These are phyloP conservation scores for Apiosordaria backusii DNA, from an alignment of 495 filamentous ascomycete genomes.

Conservation along the genomic window DNA sequence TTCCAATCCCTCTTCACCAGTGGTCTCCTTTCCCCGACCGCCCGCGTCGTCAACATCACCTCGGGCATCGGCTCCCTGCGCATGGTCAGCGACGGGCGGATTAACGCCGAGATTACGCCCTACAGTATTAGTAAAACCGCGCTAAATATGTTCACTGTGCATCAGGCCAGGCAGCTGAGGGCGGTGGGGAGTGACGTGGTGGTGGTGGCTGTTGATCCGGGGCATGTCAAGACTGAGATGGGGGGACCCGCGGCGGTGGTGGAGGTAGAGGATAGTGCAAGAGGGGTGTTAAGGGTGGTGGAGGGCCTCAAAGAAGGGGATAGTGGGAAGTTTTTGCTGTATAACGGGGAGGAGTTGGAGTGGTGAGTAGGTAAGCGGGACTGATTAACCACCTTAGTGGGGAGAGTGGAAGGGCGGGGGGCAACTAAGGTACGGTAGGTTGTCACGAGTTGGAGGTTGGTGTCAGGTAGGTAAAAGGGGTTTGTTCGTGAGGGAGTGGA, in stretches of 20 bases:
- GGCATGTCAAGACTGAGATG: slow-evolving; percentile 63
- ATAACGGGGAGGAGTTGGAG: too few species aligned
- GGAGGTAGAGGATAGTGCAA: slow-evolving; percentile 41
- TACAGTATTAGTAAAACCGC: slow-evolving; percentile 44
- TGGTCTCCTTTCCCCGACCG: slow-evolving; percentile 21
- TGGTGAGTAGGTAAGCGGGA: too few species aligned
- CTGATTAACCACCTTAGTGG: too few species aligned
- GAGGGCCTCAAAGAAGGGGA: slow-evolving; percentile 36
- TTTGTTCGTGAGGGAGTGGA: too few species aligned
- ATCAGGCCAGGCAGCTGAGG: slow-evolving; percentile 38
- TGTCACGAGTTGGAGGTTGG: too few species aligned
- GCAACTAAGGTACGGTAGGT: too few species aligned
- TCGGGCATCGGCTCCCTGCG: slow-evolving; percentile 34
- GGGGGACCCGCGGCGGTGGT: slow-evolving; percentile 50
- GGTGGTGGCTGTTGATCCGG: slow-evolving; percentile 54
- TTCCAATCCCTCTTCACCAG: slow-evolving; percentile 30
- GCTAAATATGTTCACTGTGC: slow-evolving; percentile 42
- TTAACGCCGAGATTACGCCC: slow-evolving; percentile 24
- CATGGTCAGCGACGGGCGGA: slow-evolving; percentile 4
- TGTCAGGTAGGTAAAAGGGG: too few species aligned
- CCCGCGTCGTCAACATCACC: slow-evolving; percentile 39
- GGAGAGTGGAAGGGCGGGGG: too few species aligned
- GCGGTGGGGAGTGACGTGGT: slow-evolving; percentile 38
- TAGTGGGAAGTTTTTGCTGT: slow-evolving; percentile 38
- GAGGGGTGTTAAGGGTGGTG: slow-evolving; percentile 31